These are phyloP conservation scores for Trametes villosa DNA, from an alignment of 768 basidiomycete species.

Conservation along the genomic window DNA sequence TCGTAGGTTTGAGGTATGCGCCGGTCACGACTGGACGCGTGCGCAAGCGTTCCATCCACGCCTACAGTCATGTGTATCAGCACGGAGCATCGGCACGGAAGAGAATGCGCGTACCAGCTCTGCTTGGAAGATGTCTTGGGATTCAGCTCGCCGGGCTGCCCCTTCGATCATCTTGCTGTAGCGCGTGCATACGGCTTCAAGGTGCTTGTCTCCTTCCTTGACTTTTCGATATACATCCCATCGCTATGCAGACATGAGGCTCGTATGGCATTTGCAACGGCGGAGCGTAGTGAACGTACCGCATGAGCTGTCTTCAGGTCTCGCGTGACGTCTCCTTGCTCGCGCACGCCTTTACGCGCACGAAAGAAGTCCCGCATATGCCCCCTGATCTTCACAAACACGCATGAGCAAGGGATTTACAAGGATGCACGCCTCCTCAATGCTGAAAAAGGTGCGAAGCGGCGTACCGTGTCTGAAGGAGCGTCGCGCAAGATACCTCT, in stretches of 20 bases:
- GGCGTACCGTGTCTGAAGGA: slow-evolving; percentile 57
- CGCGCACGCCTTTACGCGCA: slow-evolving; percentile 55
- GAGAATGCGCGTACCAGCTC: slow-evolving; percentile 54
- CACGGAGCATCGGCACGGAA: background rate
- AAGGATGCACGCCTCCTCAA: background rate
- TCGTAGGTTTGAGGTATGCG: slow-evolving; percentile 63
- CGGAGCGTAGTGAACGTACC: slow-evolving; percentile 41
- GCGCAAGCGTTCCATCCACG: slow-evolving; percentile 56
- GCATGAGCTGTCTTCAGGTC: slow-evolving; percentile 59
- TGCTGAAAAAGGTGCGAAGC: background rate
- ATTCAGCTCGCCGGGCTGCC: slow-evolving; percentile 51
- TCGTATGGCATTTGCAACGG: background rate
- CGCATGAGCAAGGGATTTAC: background rate
- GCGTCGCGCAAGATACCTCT: slow-evolving; percentile 64
- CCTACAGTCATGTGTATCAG: slow-evolving; percentile 41
- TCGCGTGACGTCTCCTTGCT: slow-evolving; percentile 50
- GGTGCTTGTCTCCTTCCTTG: slow-evolving; percentile 52
- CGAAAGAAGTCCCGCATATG: slow-evolving; percentile 61
- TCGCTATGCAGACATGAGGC: slow-evolving; percentile 46
- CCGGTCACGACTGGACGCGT: slow-evolving; percentile 76
- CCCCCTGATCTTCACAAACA: slow-evolving; percentile 53
- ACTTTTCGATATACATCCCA: slow-evolving; percentile 61
- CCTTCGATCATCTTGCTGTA: slow-evolving; percentile 61
- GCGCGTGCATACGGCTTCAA: slow-evolving; percentile 51
- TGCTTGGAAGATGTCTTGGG: slow-evolving; percentile 51